Base-by-base conservation (phyloP, 1,139 yeast genomes). In the Sugiyamaella sp. region DNA sequence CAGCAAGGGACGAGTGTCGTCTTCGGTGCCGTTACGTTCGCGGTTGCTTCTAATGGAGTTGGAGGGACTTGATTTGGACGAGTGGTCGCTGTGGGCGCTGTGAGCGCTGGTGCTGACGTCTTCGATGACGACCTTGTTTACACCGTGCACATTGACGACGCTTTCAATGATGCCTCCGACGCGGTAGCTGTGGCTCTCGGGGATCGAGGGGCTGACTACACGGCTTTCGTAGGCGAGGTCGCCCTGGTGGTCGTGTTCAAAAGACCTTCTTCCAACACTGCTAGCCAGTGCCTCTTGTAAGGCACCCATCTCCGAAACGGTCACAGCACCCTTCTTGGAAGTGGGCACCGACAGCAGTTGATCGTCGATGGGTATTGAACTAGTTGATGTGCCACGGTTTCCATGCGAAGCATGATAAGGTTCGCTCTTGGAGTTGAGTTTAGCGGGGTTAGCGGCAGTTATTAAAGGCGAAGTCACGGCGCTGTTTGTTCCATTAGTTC, bases 51-150 rank as follows among this genome's bases (percentile, higher is more conserved):
- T 35, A 6, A 39, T 21, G 22, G 50, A 37, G 16, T 25, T 24
- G 3, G 49, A 46, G 20, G 50, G 50, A 21, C 44, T 38, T n/a
- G 25, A 20, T 41, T 41, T 48, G 19, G 14, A 17, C 16, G 49
- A 46, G 9, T 16, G 22, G 6, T n/a, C n/a, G n/a, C 12, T n/a
- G 2, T 29, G 35, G 12, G 32, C 51, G 25, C 27, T 27, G 19
- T 38, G 25, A 19, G 22, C 14, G 9, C 41, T 12, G 5, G 24
- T 60, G 17, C 41, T 12, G 5, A 20, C 62, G 17, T 80, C 82
- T 64, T 85, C 91, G 66, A 90, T 89, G 59, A 90, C 87, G 4
- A 95, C 89, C 74, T 90, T 90, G 63, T 83, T 85, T 16, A 89
- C 89, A 52, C 97, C 97, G 63, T 85, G 84, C 21, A 87, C 88